These are phyloP conservation scores for Aphanomyces stellatus DNA, from an alignment of 352 stramenopile genomes.

Conservation along the genomic window DNA sequence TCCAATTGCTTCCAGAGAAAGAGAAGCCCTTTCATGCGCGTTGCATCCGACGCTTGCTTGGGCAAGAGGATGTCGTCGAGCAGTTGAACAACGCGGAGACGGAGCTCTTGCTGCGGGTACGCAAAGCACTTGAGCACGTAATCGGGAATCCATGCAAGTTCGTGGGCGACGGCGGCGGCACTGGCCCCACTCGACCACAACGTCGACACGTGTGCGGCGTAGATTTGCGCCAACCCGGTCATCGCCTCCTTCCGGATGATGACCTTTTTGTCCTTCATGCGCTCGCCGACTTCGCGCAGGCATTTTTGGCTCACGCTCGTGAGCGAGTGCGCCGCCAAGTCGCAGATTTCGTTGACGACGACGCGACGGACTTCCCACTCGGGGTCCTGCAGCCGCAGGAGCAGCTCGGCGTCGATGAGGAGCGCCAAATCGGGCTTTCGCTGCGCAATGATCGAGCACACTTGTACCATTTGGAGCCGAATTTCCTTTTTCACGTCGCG, in stretches of 20 bases:
- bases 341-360: constrained; percentile 72
- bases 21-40: constrained; percentile 54
- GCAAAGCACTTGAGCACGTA: constrained; percentile 82
- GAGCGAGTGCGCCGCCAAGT: constrained; percentile 64
- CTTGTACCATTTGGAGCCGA: constrained; percentile 72
- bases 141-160: constrained; percentile 66
- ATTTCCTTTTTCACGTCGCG: constrained; percentile 82
- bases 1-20: constrained; percentile 70
- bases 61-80: constrained; percentile 79
- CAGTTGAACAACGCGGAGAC: constrained; percentile 71
- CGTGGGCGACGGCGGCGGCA: constrained; percentile 21
- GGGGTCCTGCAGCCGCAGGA: constrained; percentile 54
- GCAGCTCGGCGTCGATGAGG: constrained; percentile 66
- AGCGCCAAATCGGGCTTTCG: constrained; percentile 47
- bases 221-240: constrained; percentile 80
- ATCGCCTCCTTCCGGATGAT: constrained; percentile 77
- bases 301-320: constrained; percentile 56
- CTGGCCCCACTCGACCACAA: constrained; percentile 30
- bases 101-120: constrained; percentile 75
- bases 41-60: constrained; percentile 41
- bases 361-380: constrained; percentile 78
- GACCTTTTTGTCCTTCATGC: constrained; percentile 85
- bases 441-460: constrained; percentile 62
- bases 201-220: constrained; percentile 52
- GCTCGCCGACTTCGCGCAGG: constrained; percentile 64